Evolutionary conservation across 768 basidiomycete genomes (phyloP).

Genomic region (Leccinum barrowsii): DNA sequence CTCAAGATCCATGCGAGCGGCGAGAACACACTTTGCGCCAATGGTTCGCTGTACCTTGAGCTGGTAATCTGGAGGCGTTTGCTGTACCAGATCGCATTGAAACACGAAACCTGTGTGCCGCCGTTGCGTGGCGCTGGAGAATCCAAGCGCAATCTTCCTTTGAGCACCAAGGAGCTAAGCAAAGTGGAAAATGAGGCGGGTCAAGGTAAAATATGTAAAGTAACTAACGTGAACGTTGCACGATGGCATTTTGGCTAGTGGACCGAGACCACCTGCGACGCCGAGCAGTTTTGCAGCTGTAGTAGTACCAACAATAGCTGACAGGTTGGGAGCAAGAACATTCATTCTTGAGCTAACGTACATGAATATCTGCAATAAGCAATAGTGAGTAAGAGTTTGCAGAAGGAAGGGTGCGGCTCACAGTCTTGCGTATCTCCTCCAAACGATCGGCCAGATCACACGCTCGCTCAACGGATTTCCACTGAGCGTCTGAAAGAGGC

Average conservation of each 20-base stretch:
- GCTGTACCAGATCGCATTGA: constrained; percentile 85
- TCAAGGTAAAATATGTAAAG: neutral
- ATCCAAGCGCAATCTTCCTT: constrained; percentile 87
- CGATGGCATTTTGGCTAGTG: constrained; percentile 89
- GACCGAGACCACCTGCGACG: constrained; percentile 89
- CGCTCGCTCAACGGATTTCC: constrained; percentile 79
- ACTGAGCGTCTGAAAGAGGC: constrained; percentile 62
- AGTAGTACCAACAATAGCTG: constrained; percentile 96
- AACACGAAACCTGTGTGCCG: constrained; percentile 97
- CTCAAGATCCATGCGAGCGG: constrained; percentile 93
- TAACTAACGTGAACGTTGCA: constrained; percentile 88
- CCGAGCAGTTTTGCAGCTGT: constrained; percentile 98
- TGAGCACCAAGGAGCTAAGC: constrained; percentile 87
- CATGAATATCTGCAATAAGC: constrained; percentile 75
- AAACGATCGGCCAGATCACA: constrained; percentile 87
- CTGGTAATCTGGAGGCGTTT: constrained; percentile 85
- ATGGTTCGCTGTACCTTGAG: constrained; percentile 91
- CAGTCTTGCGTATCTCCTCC: constrained; percentile 88
- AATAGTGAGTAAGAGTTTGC: constrained; percentile 2
- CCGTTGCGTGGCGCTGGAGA: constrained; percentile 82
- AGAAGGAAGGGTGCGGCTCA: constrained; percentile 21
- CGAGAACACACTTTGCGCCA: constrained; percentile 86
- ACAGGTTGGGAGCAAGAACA: constrained; percentile 96
- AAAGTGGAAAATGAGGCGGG: constrained; percentile 1
- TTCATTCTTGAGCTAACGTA: constrained; percentile 99